Evolutionary conservation across 164 flowering plant species (phyloP).

Genomic region (Chimonanthus praecox): DNA sequence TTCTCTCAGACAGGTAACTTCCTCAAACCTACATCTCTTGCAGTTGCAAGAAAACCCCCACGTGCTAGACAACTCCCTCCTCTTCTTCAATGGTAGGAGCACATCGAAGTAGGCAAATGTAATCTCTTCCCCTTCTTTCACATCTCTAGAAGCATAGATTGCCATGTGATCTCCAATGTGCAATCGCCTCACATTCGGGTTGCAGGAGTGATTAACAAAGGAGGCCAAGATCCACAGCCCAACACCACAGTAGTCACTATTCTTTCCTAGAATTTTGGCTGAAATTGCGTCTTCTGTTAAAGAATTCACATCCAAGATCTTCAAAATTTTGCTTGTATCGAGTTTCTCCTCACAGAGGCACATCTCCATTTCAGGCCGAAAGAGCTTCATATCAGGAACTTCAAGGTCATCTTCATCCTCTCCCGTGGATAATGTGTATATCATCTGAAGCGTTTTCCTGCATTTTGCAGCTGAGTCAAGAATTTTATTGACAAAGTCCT

Average conservation of each 20-base stretch:
- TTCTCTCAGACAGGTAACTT: conserved; percentile 22
- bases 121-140: conserved; percentile 86
- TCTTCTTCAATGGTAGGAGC: conserved; percentile 39
- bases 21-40: conserved; percentile 76
- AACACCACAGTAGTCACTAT: conserved; percentile 58
- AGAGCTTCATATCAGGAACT: conserved; percentile 54
- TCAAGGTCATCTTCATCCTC: conserved; percentile 53
- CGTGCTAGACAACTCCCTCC: conserved; percentile 40
- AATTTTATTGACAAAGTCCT: conserved; percentile 63
- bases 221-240: conserved; percentile 84
- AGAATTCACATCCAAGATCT: conserved; percentile 78
- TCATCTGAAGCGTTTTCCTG: conserved; percentile 28
- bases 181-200: conserved; percentile 64
- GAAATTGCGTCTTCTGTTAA: conserved; percentile 59
- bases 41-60: conserved; percentile 84
- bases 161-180: conserved; percentile 68
- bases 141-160: conserved; percentile 64
- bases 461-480: conserved; percentile 37
- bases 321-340: conserved; percentile 41
- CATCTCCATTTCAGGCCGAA: conserved; percentile 45
- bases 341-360: conserved; percentile 14
- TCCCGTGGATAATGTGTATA: conserved; percentile 45
- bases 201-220: conserved; percentile 82
- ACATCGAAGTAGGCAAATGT: conserved; percentile 75
- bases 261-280: conserved; percentile 59